phyloP scores from a whole-genome alignment of 768 basidiomycete genomes.

The Psilocybe subaeruginosa region DNA sequence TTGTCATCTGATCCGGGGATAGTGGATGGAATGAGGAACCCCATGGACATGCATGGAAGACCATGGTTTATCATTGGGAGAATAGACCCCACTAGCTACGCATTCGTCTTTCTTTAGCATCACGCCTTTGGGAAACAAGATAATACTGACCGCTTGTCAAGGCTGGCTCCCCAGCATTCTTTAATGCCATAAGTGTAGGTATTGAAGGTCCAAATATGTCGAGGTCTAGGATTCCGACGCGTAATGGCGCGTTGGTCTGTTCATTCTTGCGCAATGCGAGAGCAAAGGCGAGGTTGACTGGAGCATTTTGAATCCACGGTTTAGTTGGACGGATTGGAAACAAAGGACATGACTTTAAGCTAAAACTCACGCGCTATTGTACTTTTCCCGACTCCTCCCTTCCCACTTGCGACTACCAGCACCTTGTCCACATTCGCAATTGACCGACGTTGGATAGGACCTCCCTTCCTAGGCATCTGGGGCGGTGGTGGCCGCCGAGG shows the following conservation, averaged over 20 bases:
- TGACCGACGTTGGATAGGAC: conserved; percentile 52
- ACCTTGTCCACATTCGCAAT: conserved; percentile 81
- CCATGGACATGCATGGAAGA: conserved; percentile 95
- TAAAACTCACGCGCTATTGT: conserved; percentile 76
- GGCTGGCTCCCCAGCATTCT: conserved; percentile 74
- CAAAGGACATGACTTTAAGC: too few species aligned
- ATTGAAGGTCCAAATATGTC: conserved; percentile 96
- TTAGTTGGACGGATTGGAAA: neutral
- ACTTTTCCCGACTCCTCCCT: conserved; percentile 96
- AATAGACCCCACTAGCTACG: conserved; percentile 66
- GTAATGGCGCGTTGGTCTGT: conserved; percentile 42
- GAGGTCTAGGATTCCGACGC: conserved; percentile 89
- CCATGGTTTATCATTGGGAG: conserved; percentile 88
- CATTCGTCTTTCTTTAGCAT: conserved; percentile 1
- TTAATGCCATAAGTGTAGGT: conserved; percentile 91
- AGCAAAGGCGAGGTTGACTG: conserved; percentile 84
- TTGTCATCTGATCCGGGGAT: conserved; percentile 36
- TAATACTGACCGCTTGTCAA: conserved; percentile 65
- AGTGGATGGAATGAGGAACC: conserved; percentile 76
- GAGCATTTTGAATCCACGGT: neutral
- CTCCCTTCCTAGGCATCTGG: conserved; percentile 62
- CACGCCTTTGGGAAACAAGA: neutral
- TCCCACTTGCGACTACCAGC: conserved; percentile 87
- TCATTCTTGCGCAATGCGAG: conserved; percentile 52
- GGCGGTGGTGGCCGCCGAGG: conserved; percentile 43